Percentiles rank a stretch among this genome's conserved stretches.
These are phyloP conservation scores for Neurospora sp. DNA, from an alignment of 495 filamentous ascomycete genomes.

Conservation along the genomic window DNA sequence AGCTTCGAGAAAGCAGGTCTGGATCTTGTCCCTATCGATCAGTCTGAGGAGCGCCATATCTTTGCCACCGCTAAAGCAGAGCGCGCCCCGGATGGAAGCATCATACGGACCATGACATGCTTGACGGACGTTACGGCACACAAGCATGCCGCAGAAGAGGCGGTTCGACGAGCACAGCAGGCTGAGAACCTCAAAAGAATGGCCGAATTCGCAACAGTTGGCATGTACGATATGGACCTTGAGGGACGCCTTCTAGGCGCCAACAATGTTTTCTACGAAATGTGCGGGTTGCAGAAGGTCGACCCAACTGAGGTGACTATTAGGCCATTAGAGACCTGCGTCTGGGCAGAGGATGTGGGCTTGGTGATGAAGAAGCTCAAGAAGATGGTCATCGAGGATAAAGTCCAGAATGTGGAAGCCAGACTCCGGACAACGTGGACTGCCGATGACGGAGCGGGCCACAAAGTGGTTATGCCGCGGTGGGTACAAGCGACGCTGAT, in stretches of 20 bases:
- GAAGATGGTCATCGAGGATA: constrained; percentile 18
- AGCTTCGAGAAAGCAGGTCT: constrained; percentile 33
- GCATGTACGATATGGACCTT: constrained; percentile 39
- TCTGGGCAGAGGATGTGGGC: constrained; percentile 18
- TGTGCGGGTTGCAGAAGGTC: constrained; percentile 28
- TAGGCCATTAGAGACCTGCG: constrained; percentile 29
- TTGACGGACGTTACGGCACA: constrained; percentile 37
- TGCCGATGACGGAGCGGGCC: constrained; percentile 19
- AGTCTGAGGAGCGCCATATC: constrained; percentile 26
- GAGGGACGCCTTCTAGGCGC: constrained; percentile 31
- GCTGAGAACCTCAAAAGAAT: constrained; percentile 39
- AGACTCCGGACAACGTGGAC: constrained; percentile 25
- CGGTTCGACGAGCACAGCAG: constrained; percentile 33
- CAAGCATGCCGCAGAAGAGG: constrained; percentile 32
- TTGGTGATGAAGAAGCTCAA: constrained; percentile 17
- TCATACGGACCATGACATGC: constrained; percentile 32
- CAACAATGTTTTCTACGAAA: constrained; percentile 37
- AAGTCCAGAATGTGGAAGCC: constrained; percentile 23
- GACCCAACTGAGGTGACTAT: constrained; percentile 20
- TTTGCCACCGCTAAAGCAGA: constrained; percentile 33
- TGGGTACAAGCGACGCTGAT: constrained; percentile 29
- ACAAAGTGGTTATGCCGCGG: constrained; percentile 20
- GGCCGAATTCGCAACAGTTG: constrained; percentile 37
- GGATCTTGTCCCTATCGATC: constrained; percentile 21
- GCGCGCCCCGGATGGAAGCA: constrained; percentile 23